Evolutionary conservation across 306 rosid species (phyloP).

Genomic region (Vigna radiata): DNA sequence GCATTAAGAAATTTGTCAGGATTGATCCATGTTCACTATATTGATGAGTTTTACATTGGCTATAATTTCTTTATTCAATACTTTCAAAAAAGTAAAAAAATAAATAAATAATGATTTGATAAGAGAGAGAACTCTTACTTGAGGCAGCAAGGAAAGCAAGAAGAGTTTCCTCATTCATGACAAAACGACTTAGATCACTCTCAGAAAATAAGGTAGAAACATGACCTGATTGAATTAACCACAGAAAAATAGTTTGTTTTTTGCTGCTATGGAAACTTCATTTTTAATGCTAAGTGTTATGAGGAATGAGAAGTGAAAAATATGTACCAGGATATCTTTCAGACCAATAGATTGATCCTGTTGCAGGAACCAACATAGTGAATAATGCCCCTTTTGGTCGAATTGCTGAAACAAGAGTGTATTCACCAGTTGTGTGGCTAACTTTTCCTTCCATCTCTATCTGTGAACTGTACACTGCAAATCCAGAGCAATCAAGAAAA

Average conservation of each 20-base stretch:
- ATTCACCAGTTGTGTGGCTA: conserved; percentile 55
- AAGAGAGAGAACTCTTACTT: conserved; percentile 60
- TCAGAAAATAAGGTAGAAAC: conserved; percentile 51
- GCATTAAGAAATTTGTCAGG: neutral
- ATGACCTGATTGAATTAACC: conserved; percentile 55
- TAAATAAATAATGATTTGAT: neutral
- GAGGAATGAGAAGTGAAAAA: conserved; percentile 18
- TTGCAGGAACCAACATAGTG: conserved; percentile 75
- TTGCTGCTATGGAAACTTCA: neutral
- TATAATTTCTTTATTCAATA: neutral
- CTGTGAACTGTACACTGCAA: conserved; percentile 70
- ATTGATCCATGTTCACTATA: neutral
- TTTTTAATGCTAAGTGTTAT: neutral
- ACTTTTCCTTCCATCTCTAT: conserved; percentile 74
- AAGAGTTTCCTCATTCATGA: conserved; percentile 69
- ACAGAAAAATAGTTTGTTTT: conserved; percentile 23
- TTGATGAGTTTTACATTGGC: neutral
- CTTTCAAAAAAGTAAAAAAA: neutral
- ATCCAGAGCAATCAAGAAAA: conserved; percentile 83
- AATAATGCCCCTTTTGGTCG: conserved; percentile 61
- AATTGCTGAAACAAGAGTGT: conserved; percentile 62
- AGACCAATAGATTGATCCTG: conserved; percentile 79
- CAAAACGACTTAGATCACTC: conserved; percentile 65
- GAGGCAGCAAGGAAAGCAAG: conserved; percentile 81
- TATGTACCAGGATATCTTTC: conserved; percentile 64